These are phyloP conservation scores for Suhomyces terraborum DNA, from an alignment of 1,139 yeast species.

Conservation along the genomic window DNA sequence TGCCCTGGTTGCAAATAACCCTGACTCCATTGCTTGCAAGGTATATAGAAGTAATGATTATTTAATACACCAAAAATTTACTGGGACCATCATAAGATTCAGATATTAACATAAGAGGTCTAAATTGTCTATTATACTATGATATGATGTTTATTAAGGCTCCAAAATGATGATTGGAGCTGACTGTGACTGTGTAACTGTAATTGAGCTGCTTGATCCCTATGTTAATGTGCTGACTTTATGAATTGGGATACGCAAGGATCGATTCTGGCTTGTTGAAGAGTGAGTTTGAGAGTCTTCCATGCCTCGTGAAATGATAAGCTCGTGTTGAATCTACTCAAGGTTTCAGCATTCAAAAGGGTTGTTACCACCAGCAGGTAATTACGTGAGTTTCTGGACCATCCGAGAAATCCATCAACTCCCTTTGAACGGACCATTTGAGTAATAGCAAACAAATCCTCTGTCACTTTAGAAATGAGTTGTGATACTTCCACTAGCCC, in stretches of 20 bases:
- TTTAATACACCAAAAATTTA: too few species aligned
- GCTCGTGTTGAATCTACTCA: constrained; percentile 2
- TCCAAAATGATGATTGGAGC: too few species aligned
- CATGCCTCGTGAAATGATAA: not conserved
- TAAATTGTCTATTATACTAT: too few species aligned
- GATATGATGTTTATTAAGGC: too few species aligned
- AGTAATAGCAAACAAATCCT: constrained; percentile 3
- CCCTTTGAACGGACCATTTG: constrained; percentile 11
- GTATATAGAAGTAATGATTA: not conserved
- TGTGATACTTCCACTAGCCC: not conserved
- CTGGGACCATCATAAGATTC: too few species aligned
- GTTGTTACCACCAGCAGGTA: constrained; percentile 13
- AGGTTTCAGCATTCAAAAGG: constrained; percentile 12
- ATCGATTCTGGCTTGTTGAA: not conserved
- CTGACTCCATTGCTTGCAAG: not conserved
- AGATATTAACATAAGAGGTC: too few species aligned
- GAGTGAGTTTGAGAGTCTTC: not conserved
- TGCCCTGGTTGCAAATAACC: constrained; percentile 5
- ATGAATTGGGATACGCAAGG: not conserved
- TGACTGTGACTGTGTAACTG: too few species aligned
- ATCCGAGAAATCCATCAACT: constrained; percentile 22
- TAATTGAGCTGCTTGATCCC: too few species aligned
- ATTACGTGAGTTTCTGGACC: constrained; percentile 21
- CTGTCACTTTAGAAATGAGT: not conserved
- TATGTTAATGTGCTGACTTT: not conserved